Evolutionary conservation across 306 rosid species (phyloP), one percentile per base, ranked within the genome.

Genomic region (Coriaria nepalensis): DNA sequence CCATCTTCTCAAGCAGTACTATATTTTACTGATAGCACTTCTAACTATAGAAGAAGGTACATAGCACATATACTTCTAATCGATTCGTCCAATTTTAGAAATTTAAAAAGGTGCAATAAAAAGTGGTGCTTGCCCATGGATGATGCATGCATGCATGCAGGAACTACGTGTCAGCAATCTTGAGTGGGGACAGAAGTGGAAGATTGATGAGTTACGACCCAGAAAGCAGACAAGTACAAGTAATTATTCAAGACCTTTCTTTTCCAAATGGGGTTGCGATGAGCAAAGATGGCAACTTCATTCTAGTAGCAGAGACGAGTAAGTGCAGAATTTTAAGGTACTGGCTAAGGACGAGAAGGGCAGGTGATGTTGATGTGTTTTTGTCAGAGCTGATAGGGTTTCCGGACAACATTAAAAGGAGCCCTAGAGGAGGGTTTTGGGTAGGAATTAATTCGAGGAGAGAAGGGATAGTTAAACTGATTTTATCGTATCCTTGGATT

Each of bases 341-440:
- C 29, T 86, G 96, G 96, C 58, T 81, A 36, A 46, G 49, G 50
- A 74, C 82, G 5, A 33, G 61, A 0, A 81, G 72, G 50, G 74
- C 71, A 3, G 93, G 88, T 46, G 69, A 67, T 13, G 55, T 45
- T 11, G 75, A 86, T n/a, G n/a, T 52, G 64, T 67, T 4, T 77
- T 77, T 40, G 76, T 76, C 0, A 49, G 63, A 43, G 35, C 71
- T 86, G 33, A 81, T 78, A 9, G 93, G 96, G 52, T 86, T 86
- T 40, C 79, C 83, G 9, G 96, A 86, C 83, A 86, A 86, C 78
- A 74, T 86, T 4, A 76, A 74, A 52, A 35, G 61, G n/a, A 78
- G 93, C 36, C 78, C 73, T 6, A 73, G 81, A 64, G 88, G 93
- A 5, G 93, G 96, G 1, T 82, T 61, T 60, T 86, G 96, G 96